Evolutionary conservation across 345 rosid species (phyloP), one percentile per base, ranked within the genome.

Genomic region (Euclidium syriacum): DNA sequence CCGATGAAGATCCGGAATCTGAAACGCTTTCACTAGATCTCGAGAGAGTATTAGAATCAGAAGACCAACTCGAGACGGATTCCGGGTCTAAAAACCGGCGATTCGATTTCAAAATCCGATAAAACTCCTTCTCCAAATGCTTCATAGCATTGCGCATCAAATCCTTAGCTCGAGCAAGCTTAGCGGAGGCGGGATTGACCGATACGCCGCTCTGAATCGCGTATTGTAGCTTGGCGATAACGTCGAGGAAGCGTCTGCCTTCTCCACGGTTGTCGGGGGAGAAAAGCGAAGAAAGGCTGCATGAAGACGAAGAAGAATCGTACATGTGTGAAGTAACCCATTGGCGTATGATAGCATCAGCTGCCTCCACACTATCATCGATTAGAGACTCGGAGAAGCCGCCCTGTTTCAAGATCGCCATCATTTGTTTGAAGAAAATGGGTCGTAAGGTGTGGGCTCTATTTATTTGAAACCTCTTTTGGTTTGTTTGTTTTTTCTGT

Each of bases 61-160:
- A 61, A 4, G 86, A 72, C 48, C 65, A 30, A 22, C 2, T 14
- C 10, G 87, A 80, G 34, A 84, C 76, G 2, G 82, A 79, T 18
- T 84, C 87, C 0, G 78, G 73, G 22, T 81, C 79, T 2, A 85
- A 68, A 42, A 69, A 36, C 12, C 69, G 70, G 5, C 70, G 55
- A 10, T 75, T 82, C 1, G 79, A 53, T 46, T 78, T 81, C 57
- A 86, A 46, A 52, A 84, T 68, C 33, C 63, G 77, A 16, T 81
- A 77, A 30, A 89, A 82, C 75, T 89, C 96, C 46, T 61, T 78
- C 63, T 86, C 80, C 14, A 89, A 65, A 15, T 82, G 64, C 51
- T 75, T 81, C 85, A 86, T 86, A 34, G 91, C 91, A 4, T 22
- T 65, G 14, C 74, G 83, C 88, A 84, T 86, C 35, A 89, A 73